Evolutionary conservation across 805 yeast species (phyloP).

Genomic region (Saturnispora zaruensis): DNA sequence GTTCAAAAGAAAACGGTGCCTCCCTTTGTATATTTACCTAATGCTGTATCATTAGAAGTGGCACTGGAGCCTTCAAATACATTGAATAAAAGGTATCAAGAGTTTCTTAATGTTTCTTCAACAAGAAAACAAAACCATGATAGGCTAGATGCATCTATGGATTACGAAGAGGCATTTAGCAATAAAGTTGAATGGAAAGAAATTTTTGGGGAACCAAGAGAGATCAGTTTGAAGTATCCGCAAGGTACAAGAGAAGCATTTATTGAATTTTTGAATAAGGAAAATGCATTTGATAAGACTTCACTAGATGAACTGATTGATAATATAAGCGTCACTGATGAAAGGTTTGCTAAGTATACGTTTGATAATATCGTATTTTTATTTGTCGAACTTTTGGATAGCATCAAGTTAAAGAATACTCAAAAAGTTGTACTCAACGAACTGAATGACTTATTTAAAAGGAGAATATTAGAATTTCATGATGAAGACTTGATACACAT

Average conservation of each 20-base stretch:
- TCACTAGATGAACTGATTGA: neutral
- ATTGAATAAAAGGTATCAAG: neutral
- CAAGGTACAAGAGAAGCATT: conserved; percentile 3
- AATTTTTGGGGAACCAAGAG: neutral
- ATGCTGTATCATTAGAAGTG: conserved; percentile 14
- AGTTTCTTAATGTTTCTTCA: neutral
- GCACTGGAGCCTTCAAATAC: conserved; percentile 6
- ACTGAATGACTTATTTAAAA: conserved; percentile 5
- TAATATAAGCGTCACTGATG: neutral
- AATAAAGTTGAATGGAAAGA: neutral
- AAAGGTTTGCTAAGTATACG: conserved; percentile 7
- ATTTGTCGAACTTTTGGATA: conserved; percentile 7
- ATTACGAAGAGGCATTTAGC: neutral
- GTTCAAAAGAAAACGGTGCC: conserved; percentile 3
- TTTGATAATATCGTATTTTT: conserved; percentile 8
- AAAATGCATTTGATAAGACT: neutral
- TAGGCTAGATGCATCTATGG: neutral
- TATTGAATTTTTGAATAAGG: neutral
- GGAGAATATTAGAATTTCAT: conserved; percentile 13
- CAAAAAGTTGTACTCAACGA: conserved; percentile 3
- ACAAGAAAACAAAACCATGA: neutral
- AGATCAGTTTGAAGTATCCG: conserved; percentile 4
- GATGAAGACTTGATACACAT: conserved; percentile 9
- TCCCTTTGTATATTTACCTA: conserved; percentile 11
- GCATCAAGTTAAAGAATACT: neutral